Percentiles rank a stretch among this genome's conserved stretches.
These are phyloP conservation scores for Proliferodiscus dingleyae DNA, from an alignment of 2,329 filamentous ascomycete genomes.

Conservation along the genomic window DNA sequence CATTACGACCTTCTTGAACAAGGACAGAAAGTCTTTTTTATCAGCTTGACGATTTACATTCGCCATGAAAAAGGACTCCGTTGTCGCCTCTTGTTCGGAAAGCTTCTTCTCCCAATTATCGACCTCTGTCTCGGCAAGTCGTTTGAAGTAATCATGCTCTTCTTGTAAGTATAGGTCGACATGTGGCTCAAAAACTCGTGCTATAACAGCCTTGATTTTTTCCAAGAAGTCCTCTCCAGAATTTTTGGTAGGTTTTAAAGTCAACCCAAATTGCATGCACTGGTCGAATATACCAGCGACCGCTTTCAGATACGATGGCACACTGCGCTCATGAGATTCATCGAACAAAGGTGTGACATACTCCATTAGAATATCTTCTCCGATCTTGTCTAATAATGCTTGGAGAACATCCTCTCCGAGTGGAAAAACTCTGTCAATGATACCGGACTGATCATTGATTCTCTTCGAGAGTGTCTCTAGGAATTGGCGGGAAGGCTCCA, in stretches of 20 bases:
- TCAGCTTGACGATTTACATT: constrained; percentile 92
- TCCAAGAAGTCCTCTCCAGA: constrained; percentile 56
- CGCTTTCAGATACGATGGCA: constrained; percentile 75
- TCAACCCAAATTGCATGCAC: constrained; percentile 69
- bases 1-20: constrained; percentile 98
- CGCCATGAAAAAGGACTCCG: constrained; percentile 93
- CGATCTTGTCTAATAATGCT: constrained; percentile 74
- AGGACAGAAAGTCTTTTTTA: constrained; percentile 92
- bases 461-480: constrained; percentile 70
- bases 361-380: constrained; percentile 76
- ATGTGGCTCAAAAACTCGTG: constrained; percentile 81
- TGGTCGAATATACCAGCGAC: constrained; percentile 87
- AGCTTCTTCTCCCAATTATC: constrained; percentile 86
- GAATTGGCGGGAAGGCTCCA: constrained; percentile 77
- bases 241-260: constrained; percentile 61
- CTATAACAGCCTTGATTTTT: constrained; percentile 62
- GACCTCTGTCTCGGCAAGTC: constrained; percentile 71
- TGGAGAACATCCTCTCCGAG: constrained; percentile 68
- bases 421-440: constrained; percentile 78
- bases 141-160: constrained; percentile 81
- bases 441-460: constrained; percentile 73
- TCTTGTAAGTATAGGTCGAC: constrained; percentile 91
- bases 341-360: constrained; percentile 84
- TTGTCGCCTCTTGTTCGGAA: constrained; percentile 81
- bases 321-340: constrained; percentile 72